Evolutionary conservation across 305 asterid genomes (phyloP).

Genomic region (Euphrasia arctica): DNA sequence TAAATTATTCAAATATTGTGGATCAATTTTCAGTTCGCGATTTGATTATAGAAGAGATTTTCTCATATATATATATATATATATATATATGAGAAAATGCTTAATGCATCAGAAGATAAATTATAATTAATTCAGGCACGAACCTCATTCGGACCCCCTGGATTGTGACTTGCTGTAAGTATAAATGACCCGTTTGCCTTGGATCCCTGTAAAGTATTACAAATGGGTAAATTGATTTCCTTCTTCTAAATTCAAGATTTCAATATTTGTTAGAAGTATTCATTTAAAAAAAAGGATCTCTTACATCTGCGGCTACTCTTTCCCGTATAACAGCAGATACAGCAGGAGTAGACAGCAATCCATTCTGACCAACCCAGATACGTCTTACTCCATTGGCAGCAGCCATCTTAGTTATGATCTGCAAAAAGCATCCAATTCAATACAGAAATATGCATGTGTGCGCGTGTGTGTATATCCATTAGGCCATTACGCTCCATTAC

Average conservation of each 20-base stretch:
- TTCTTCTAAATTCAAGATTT: slow-evolving; percentile 6
- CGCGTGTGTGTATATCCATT: no score
- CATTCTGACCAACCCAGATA: slow-evolving; percentile 95
- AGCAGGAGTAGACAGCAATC: slow-evolving; percentile 92
- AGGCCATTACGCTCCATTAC: slow-evolving; percentile 2
- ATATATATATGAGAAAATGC: no score
- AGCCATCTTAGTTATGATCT: slow-evolving; percentile 93
- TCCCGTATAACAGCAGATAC: slow-evolving; percentile 90
- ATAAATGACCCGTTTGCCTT: slow-evolving; percentile 92
- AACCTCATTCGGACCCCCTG: slow-evolving; percentile 98
- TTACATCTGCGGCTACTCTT: slow-evolving; percentile 82
- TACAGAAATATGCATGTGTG: no score
- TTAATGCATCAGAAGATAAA: not conserved
- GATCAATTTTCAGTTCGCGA: no score
- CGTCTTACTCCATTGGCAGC: slow-evolving; percentile 97
- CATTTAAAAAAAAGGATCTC: not conserved
- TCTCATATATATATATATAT: no score
- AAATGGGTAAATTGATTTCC: not conserved
- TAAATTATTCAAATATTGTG: no score
- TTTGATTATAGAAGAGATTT: no score
- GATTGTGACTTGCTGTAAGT: slow-evolving; percentile 98
- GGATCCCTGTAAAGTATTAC: slow-evolving; percentile 62
- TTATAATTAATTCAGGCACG: slow-evolving; percentile 13
- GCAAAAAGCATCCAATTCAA: slow-evolving; percentile 6
- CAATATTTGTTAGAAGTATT: not conserved